Evolutionary conservation across 2,329 filamentous ascomycete genomes (phyloP).

Genomic region (Pseudogymnoascus sp.): DNA sequence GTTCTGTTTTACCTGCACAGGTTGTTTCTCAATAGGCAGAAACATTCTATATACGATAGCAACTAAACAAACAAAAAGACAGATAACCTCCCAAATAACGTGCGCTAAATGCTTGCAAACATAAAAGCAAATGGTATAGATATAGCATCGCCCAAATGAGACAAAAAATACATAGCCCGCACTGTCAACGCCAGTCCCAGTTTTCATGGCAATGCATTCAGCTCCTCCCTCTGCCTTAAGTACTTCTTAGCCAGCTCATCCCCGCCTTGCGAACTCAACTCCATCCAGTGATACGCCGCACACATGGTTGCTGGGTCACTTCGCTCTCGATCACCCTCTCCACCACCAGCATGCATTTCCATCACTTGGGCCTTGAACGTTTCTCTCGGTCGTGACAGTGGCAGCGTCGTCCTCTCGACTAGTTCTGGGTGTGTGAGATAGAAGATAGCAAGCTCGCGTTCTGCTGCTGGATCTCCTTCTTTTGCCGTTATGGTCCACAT

Average conservation of each 20-base stretch:
- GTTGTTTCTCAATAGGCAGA: constrained; percentile 1
- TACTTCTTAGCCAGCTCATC: constrained; percentile 79
- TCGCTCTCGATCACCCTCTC: constrained; percentile 51
- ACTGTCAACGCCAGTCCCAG: constrained; percentile 4
- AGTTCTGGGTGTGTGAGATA: constrained; percentile 89
- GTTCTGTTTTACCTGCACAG: constrained; percentile 10
- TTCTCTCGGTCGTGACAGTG: constrained; percentile 75
- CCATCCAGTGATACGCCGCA: constrained; percentile 96
- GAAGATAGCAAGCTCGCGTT: constrained; percentile 87
- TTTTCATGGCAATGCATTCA: constrained; percentile 26
- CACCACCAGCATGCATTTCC: constrained; percentile 52
- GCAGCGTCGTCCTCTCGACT: constrained; percentile 71
- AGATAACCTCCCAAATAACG: constrained; percentile 7
- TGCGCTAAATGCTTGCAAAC: constrained; percentile 10
- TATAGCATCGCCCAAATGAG: constrained; percentile 2
- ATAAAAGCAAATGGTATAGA: constrained; percentile 6
- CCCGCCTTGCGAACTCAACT: constrained; percentile 75
- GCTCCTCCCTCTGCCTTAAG: constrained; percentile 53
- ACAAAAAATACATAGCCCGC: not conserved
- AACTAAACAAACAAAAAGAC: not conserved
- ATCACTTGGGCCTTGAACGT: constrained; percentile 87
- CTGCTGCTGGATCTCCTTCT: constrained; percentile 80
- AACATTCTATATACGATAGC: not conserved
- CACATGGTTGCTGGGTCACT: constrained; percentile 88
- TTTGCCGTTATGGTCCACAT: constrained; percentile 93